phyloP scores from a whole-genome alignment of 2,329 filamentous ascomycete species.

The Hypoxylon sp. region DNA sequence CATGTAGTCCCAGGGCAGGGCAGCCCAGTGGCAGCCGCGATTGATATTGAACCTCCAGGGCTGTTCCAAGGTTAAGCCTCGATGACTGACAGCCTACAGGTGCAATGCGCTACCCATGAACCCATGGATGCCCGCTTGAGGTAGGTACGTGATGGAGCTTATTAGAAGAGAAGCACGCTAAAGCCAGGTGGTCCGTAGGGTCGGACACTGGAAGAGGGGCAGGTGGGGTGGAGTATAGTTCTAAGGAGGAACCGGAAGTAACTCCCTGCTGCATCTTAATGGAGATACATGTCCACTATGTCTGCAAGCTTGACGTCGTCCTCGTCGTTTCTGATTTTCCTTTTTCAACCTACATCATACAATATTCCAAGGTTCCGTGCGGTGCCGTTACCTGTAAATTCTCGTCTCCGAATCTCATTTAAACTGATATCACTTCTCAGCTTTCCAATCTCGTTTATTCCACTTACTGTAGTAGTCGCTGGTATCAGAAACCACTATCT shows the following conservation, averaged over 20 bases:
- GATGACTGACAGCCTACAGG: too few relatives aligned
- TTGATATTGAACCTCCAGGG: too few relatives aligned
- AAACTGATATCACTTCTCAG: constrained; percentile 35
- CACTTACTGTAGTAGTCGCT: constrained; percentile 14
- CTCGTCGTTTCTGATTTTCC: background rate
- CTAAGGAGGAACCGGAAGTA: background rate
- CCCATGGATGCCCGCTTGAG: too few relatives aligned
- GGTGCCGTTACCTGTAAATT: constrained; percentile 18
- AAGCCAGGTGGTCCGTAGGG: constrained; percentile 5
- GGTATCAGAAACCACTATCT: background rate
- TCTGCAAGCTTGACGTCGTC: constrained; percentile 21
- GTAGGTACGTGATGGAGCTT: too few relatives aligned
- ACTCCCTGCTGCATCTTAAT: background rate
- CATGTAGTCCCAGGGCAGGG: too few relatives aligned
- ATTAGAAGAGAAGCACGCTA: constrained; percentile 1
- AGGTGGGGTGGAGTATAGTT: constrained; percentile 10
- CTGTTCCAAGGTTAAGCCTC: background rate
- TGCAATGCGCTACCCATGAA: too few relatives aligned
- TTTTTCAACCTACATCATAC: background rate
- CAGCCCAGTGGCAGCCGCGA: constrained; percentile 4
- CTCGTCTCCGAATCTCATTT: constrained; percentile 21
- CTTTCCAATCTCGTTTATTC: constrained; percentile 36
- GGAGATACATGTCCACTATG: background rate
- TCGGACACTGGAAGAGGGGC: constrained; percentile 15
- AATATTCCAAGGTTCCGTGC: constrained; percentile 6